A percentile compares a stretch with the other conserved stretches of the same genome.
Conservation (phyloP, 2,329 filamentous ascomycete species). For the Penicillium brevicompactum region DNA sequence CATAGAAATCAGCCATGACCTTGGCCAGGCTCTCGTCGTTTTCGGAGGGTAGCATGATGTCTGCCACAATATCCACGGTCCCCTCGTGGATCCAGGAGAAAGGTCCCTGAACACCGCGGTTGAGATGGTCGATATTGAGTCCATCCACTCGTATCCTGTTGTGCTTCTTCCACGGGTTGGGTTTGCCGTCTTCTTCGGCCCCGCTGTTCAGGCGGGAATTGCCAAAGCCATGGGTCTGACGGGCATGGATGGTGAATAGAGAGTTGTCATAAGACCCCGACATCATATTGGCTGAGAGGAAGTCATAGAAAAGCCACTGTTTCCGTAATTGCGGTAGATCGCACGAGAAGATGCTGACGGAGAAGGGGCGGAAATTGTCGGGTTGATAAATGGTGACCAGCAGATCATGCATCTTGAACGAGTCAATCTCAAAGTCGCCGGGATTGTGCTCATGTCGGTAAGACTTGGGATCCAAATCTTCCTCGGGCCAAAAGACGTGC, state of each 20-base stretch:
- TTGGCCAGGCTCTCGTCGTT: conserved; percentile 86
- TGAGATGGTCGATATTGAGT: conserved; percentile 92
- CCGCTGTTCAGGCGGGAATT: conserved; percentile 62
- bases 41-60: conserved; percentile 91
- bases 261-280: conserved; percentile 94
- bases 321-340: conserved; percentile 91
- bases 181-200: conserved; percentile 62
- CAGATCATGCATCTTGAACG: conserved; percentile 93
- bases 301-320: conserved; percentile 98
- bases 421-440: conserved; percentile 95
- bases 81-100: conserved; percentile 99
- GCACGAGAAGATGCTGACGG: conserved; percentile 93
- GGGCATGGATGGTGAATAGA: conserved; percentile 93
- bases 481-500: conserved; percentile 70
- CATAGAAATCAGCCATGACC: conserved; percentile 96
- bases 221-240: conserved; percentile 80
- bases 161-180: conserved; percentile 90
- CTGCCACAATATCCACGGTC: conserved; percentile 93
- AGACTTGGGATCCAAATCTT: conserved; percentile 75
- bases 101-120: conserved; percentile 86
- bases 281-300: conserved; percentile 92
- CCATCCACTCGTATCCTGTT: conserved; percentile 90
- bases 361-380: conserved; percentile 86
- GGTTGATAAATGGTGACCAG: conserved; percentile 91
- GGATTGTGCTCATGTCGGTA: conserved; percentile 86